Conservation (phyloP, 768 basidiomycete species). For the Strobilomyces confusus region DNA sequence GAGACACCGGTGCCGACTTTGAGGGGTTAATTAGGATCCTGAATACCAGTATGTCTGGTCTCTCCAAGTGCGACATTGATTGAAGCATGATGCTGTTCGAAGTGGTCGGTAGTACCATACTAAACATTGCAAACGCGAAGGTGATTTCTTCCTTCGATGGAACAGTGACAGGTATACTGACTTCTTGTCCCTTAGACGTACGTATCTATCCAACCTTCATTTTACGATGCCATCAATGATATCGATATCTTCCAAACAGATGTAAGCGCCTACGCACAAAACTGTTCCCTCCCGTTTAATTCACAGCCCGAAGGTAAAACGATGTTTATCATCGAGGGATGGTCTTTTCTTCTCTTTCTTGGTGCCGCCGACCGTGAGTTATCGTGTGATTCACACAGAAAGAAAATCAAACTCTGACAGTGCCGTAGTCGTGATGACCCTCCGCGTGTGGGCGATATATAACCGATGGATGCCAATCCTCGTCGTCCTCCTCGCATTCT, state of each 20-base stretch:
- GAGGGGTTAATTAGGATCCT: background rate
- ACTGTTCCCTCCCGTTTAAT: background rate
- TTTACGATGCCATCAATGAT: background rate
- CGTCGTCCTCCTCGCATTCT: background rate
- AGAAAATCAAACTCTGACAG: background rate
- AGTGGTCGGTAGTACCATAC: constrained; percentile 6
- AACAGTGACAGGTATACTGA: background rate
- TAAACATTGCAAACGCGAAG: background rate
- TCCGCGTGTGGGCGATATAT: background rate
- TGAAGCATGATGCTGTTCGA: background rate
- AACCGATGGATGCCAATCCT: background rate
- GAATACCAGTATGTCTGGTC: background rate
- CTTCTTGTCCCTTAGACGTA: background rate
- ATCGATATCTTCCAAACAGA: background rate
- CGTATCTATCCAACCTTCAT: background rate
- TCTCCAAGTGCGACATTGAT: background rate
- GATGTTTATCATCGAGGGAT: background rate
- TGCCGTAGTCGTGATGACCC: background rate
- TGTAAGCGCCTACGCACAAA: background rate
- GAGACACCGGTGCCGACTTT: background rate
- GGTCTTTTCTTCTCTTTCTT: background rate
- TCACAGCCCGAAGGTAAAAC: constrained; percentile 1
- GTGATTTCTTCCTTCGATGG: background rate
- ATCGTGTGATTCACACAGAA: background rate
- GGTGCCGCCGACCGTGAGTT: constrained; percentile 1